Evolutionary conservation across 345 rosid genomes (phyloP).

Genomic region (Brassica juncea): DNA sequence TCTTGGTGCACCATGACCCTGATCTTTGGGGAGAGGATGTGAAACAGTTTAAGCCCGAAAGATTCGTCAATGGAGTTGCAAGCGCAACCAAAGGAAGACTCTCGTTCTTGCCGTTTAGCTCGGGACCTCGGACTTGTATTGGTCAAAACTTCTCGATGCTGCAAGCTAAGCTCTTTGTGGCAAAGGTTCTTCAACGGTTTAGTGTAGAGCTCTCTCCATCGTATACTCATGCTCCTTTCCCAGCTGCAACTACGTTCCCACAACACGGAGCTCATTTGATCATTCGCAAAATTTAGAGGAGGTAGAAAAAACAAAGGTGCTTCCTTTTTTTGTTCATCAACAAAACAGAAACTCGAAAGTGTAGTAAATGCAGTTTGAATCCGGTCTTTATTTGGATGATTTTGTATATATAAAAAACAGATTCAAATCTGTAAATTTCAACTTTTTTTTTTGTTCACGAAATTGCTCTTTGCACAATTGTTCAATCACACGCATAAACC

Average conservation of each 20-base stretch:
- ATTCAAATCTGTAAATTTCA: background rate
- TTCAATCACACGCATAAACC: background rate
- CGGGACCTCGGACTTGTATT: slow-evolving; percentile 55
- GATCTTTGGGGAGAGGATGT: slow-evolving; percentile 51
- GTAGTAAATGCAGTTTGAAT: slow-evolving; percentile 21
- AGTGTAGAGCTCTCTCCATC: slow-evolving; percentile 50
- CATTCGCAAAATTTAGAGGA: slow-evolving; percentile 31
- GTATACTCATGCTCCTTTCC: slow-evolving; percentile 54
- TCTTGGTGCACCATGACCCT: slow-evolving; percentile 43
- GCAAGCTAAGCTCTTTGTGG: slow-evolving; percentile 52
- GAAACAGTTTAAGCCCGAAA: slow-evolving; percentile 43
- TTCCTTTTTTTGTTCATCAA: slow-evolving; percentile 17
- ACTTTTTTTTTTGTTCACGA: background rate
- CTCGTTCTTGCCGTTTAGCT: slow-evolving; percentile 50
- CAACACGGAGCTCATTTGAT: slow-evolving; percentile 51
- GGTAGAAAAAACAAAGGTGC: background rate
- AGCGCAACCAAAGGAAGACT: slow-evolving; percentile 50
- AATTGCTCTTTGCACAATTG: background rate
- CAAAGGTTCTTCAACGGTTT: slow-evolving; percentile 46
- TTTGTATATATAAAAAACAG: slow-evolving; percentile 25
- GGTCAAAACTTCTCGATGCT: slow-evolving; percentile 54
- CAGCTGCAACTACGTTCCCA: slow-evolving; percentile 45
- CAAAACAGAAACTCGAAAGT: slow-evolving; percentile 6
- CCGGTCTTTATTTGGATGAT: slow-evolving; percentile 22
- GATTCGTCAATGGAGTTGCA: slow-evolving; percentile 38